phyloP scores from a whole-genome alignment of 495 filamentous ascomycete genomes.

The Aspergillus campestris region DNA sequence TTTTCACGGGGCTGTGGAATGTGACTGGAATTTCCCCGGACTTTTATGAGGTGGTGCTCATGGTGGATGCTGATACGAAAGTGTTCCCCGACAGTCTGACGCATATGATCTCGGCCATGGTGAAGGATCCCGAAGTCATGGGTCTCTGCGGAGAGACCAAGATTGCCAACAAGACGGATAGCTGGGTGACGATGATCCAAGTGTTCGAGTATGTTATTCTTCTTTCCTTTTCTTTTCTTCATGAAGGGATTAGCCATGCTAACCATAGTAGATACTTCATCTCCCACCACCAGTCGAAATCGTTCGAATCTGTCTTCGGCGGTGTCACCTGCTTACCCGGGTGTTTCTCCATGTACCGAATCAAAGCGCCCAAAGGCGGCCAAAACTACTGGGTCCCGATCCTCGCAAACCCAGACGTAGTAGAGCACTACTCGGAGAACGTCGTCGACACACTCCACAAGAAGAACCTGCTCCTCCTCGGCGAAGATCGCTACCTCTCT shows the following conservation, averaged over 20 bases:
- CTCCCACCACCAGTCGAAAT: conserved; percentile 92
- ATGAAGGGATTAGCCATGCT: conserved; percentile 10
- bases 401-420: conserved; percentile 94
- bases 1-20: conserved; percentile 99
- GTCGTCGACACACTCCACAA: conserved; percentile 98
- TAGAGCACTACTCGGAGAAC: conserved; percentile 99
- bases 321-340: conserved; percentile 98
- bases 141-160: conserved; percentile 98
- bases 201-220: conserved; percentile 71
- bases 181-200: conserved; percentile 97
- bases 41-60: conserved; percentile 94
- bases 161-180: conserved; percentile 94
- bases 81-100: conserved; percentile 97
- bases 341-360: conserved; percentile 99
- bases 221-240: neutral
- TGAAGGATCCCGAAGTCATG: conserved; percentile 99
- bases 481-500: conserved; percentile 93
- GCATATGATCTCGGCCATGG: conserved; percentile 98
- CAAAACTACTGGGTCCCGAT: conserved; percentile 99
- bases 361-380: conserved; percentile 96
- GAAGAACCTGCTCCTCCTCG: conserved; percentile 92
- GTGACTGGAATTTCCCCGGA: conserved; percentile 96
- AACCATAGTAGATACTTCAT: conserved; percentile 65
- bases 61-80: conserved; percentile 99
- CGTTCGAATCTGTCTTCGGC: conserved; percentile 97